These are phyloP conservation scores for Schizosaccharomyces pombe DNA, from an alignment of 805 yeast species.

Conservation along the genomic window DNA sequence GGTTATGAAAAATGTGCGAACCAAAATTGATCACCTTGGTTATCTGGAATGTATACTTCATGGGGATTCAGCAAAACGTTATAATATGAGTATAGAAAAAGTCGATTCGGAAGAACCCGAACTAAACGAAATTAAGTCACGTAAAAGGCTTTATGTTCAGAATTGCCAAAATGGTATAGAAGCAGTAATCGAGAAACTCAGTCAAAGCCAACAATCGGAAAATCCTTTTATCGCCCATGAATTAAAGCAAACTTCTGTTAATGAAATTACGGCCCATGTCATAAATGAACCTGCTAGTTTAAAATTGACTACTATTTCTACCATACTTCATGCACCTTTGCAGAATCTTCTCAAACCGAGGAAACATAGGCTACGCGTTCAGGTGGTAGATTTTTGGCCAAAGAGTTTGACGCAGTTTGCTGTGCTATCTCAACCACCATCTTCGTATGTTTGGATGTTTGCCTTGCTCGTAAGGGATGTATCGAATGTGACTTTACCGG, in stretches of 20 bases:
- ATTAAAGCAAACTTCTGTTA: neutral
- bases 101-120: neutral
- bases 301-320: neutral
- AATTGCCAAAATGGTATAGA: too few species aligned
- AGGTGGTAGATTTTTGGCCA: neutral
- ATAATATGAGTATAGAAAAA: neutral
- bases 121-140: neutral
- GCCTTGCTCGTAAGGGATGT: neutral
- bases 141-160: neutral
- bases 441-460: neutral
- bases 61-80: neutral
- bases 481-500: neutral
- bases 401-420: neutral
- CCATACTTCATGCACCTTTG: neutral
- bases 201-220: too few species aligned
- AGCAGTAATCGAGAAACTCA: too few species aligned
- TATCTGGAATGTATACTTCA: neutral
- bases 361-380: neutral
- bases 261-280: neutral
- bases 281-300: neutral
- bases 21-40: neutral
- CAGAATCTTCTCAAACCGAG: neutral
- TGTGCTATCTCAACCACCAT: neutral
- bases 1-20: neutral
- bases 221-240: neutral